A percentile compares a stretch with the other conserved stretches of the same genome.
phyloP scores from a whole-genome alignment of 2,329 filamentous ascomycete species.

The Pseudocercospora ulei region DNA sequence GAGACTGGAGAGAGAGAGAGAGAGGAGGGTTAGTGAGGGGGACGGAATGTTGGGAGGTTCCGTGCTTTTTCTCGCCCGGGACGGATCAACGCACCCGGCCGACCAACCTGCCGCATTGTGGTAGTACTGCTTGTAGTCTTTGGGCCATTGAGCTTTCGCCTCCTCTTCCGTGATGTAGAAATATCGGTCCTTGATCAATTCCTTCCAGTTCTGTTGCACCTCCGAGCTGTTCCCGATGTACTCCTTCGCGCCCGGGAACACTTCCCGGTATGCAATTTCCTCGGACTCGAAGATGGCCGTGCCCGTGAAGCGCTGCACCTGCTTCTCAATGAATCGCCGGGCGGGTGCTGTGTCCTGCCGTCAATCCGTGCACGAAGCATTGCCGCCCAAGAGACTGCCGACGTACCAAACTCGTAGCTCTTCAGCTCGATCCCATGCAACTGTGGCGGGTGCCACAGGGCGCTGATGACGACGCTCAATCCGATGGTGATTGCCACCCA shows the following conservation, averaged over 20 bases:
- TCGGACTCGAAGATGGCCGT: background rate
- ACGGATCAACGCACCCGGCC: background rate
- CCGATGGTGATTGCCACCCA: background rate
- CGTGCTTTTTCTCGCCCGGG: too few relatives aligned
- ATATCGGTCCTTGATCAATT: background rate
- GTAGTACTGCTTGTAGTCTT: background rate
- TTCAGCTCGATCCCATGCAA: background rate
- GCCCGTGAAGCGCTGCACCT: background rate
- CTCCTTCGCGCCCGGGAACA: background rate
- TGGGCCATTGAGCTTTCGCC: background rate
- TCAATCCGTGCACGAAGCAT: background rate
- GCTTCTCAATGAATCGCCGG: background rate
- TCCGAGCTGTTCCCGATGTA: background rate
- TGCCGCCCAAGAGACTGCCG: background rate
- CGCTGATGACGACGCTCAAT: background rate
- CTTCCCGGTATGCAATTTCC: background rate
- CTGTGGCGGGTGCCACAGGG: background rate
- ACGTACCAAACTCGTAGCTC: background rate
- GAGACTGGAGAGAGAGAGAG: too few relatives aligned
- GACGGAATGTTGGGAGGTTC: background rate
- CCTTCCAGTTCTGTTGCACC: background rate
- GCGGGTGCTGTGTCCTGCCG: background rate
- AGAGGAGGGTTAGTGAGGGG: too few relatives aligned
- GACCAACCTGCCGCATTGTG: background rate
- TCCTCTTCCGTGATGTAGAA: conserved; percentile 6